Evolutionary conservation across 768 basidiomycete genomes (phyloP).

Genomic region (Fomitopsis serialis): DNA sequence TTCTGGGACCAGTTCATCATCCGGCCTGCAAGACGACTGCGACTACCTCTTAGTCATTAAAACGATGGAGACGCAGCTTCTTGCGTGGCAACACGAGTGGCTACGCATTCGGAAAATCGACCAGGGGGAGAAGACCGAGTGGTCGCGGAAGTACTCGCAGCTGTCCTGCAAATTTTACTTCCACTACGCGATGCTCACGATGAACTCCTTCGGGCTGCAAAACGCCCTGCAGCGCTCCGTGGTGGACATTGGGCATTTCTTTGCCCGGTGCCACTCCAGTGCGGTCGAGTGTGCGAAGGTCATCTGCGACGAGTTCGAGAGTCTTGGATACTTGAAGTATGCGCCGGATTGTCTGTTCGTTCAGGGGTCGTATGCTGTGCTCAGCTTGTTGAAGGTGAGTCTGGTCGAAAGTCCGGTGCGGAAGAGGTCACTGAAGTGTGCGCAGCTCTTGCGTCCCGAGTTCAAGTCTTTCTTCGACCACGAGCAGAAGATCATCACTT

Average conservation of each 20-base stretch:
- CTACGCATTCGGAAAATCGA: slow-evolving; percentile 15
- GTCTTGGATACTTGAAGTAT: slow-evolving; percentile 73
- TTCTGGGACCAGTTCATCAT: slow-evolving; percentile 70
- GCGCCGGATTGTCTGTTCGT: slow-evolving; percentile 91
- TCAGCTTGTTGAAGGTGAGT: slow-evolving; percentile 84
- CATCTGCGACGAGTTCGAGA: slow-evolving; percentile 75
- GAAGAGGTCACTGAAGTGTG: neutral
- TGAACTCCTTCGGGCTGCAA: slow-evolving; percentile 96
- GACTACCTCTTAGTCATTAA: slow-evolving; percentile 85
- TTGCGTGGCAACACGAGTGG: slow-evolving; percentile 57
- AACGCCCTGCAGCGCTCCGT: slow-evolving; percentile 81
- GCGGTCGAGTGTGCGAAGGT: slow-evolving; percentile 67
- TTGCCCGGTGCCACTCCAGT: slow-evolving; percentile 68
- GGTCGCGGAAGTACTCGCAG: slow-evolving; percentile 36
- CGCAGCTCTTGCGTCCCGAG: slow-evolving; percentile 78
- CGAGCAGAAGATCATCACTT: slow-evolving; percentile 61
- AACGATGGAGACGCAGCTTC: slow-evolving; percentile 76
- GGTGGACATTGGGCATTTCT: slow-evolving; percentile 79
- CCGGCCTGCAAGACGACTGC: slow-evolving; percentile 77
- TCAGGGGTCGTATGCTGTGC: slow-evolving; percentile 85
- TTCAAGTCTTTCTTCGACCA: slow-evolving; percentile 73
- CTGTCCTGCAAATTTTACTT: slow-evolving; percentile 69
- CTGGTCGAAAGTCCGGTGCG: neutral
- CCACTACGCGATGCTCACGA: slow-evolving; percentile 80
- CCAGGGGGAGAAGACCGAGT: slow-evolving; percentile 7